Evolutionary conservation across 139 green algal genomes (phyloP).

Genomic region (Asterochloris sp.): DNA sequence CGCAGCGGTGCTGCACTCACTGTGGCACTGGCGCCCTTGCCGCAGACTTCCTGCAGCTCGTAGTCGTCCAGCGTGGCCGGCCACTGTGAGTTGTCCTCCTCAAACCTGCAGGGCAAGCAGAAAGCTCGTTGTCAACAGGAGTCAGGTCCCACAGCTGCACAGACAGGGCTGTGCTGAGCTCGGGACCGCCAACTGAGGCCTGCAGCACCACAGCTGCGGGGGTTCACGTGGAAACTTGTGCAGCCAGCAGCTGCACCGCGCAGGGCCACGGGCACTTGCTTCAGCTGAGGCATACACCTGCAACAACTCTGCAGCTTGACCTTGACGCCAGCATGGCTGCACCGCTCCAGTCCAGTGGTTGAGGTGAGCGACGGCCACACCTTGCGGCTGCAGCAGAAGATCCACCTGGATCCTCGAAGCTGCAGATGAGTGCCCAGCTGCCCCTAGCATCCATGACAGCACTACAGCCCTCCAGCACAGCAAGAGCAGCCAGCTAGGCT

Average conservation of each 20-base stretch:
- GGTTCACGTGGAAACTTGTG: too few relatives aligned
- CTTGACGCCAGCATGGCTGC: not conserved
- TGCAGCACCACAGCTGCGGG: not conserved
- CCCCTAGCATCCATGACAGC: too few relatives aligned
- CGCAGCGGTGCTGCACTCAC: not conserved
- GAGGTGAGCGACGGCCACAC: not conserved
- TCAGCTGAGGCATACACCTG: not conserved
- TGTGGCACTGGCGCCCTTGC: slow-evolving; percentile 14
- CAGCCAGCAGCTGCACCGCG: not conserved
- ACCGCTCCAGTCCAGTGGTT: not conserved
- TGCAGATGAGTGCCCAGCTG: too few relatives aligned
- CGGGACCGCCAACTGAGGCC: not conserved
- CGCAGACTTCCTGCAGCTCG: not conserved
- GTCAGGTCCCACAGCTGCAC: not conserved
- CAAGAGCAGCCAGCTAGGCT: too few relatives aligned
- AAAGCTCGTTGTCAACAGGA: not conserved
- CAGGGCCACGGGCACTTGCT: not conserved
- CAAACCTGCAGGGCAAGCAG: too few relatives aligned
- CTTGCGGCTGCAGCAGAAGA: too few relatives aligned
- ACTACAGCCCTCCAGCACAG: too few relatives aligned
- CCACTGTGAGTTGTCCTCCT: not conserved
- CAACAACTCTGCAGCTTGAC: not conserved
- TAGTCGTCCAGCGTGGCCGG: slow-evolving; percentile 4
- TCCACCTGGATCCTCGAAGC: too few relatives aligned
- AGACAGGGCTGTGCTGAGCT: not conserved